Percentiles rank a stretch among this genome's conserved stretches.
Conservation (phyloP, 164 flowering plant genomes). For the Magnolia changhungtana region DNA sequence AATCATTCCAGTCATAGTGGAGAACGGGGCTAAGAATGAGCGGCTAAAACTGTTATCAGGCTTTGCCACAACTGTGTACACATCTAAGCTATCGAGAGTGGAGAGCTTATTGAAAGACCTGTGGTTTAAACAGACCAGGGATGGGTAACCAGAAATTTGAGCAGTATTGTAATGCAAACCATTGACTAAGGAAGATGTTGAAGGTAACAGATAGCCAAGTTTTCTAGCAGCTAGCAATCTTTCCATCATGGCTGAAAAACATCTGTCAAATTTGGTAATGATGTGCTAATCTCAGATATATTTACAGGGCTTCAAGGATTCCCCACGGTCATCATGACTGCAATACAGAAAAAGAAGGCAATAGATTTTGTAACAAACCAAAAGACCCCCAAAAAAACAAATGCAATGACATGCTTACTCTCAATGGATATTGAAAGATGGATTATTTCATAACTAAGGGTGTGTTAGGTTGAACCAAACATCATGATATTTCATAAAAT, state of each 20-base stretch:
- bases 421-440: too few relatives aligned
- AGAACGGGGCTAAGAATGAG: conserved; percentile 17
- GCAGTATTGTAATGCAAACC: not conserved
- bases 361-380: too few relatives aligned
- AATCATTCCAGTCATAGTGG: conserved; percentile 48
- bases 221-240: conserved; percentile 12
- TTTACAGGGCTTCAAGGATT: too few relatives aligned
- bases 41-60: conserved; percentile 4
- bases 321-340: too few relatives aligned
- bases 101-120: not conserved
- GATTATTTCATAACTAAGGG: too few relatives aligned
- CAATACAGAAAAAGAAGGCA: too few relatives aligned
- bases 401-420: too few relatives aligned
- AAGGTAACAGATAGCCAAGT: conserved; percentile 4
- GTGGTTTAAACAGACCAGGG: not conserved
- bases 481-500: too few relatives aligned
- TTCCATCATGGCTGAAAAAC: not conserved
- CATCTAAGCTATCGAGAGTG: not conserved
- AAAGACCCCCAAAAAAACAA: too few relatives aligned
- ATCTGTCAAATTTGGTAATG: not conserved
- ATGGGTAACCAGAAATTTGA: conserved; percentile 2
- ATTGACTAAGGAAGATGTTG: conserved; percentile 7
- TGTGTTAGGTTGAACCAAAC: too few relatives aligned
- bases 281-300: too few relatives aligned
- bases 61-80: not conserved